Conservation (phyloP, 1,284 basidiomycete species). For the Puccinia polysora region DNA sequence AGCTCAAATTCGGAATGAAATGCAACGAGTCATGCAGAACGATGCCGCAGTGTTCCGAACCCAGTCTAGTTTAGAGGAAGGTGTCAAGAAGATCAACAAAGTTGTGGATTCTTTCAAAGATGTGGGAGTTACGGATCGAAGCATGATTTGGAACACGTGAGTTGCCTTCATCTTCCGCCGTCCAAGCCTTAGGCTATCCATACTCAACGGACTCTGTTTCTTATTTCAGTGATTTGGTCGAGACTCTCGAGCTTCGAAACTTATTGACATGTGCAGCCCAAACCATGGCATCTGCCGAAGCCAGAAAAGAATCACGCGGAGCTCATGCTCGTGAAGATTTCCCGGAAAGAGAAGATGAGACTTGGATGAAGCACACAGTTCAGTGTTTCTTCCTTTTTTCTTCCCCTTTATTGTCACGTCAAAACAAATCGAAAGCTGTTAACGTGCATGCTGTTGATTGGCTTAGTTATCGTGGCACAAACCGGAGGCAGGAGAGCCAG, state of each 20-base stretch:
- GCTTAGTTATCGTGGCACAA: conserved; percentile 81
- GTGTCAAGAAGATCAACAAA: conserved; percentile 75
- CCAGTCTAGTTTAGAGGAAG: conserved; percentile 82
- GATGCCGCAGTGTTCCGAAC: conserved; percentile 64
- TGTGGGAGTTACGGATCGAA: conserved; percentile 93
- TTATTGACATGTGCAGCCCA: conserved; percentile 90
- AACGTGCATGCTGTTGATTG: conserved; percentile 41
- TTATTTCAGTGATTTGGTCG: conserved; percentile 76
- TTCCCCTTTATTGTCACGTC: background rate
- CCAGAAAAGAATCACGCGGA: conserved; percentile 93
- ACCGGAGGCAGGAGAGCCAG: conserved; percentile 67
- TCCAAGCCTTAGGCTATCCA: no score
- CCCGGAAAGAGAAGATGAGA: conserved; percentile 71
- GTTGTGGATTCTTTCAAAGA: conserved; percentile 85
- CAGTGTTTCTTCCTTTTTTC: background rate
- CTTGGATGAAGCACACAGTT: conserved; percentile 46
- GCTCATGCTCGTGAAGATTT: conserved; percentile 96
- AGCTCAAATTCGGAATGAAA: conserved; percentile 81
- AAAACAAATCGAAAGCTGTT: background rate
- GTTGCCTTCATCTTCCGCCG: conserved; percentile 50
- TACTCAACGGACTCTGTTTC: background rate
- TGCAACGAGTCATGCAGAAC: conserved; percentile 94
- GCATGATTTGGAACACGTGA: conserved; percentile 98
- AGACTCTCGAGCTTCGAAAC: conserved; percentile 95
- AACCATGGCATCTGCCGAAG: conserved; percentile 90